Conservation (phyloP, 1,284 basidiomycete genomes). For the Irpex sp. region DNA sequence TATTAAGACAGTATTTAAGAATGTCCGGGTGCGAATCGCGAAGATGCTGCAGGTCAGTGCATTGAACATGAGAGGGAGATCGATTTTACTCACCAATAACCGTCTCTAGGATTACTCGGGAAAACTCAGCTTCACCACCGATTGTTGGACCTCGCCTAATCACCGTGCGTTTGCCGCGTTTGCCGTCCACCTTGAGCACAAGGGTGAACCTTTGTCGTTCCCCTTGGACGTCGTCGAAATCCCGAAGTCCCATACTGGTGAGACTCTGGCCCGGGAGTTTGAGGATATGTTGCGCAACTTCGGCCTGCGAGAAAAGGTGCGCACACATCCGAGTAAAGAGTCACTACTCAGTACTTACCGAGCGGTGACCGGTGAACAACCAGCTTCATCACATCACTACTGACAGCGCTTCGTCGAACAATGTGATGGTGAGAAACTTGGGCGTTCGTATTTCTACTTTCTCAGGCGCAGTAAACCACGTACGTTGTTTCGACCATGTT, state of each 20-base stretch:
- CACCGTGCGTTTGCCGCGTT: neutral
- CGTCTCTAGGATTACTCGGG: neutral
- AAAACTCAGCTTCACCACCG: neutral
- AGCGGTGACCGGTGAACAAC: too few relatives aligned
- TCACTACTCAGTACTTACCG: too few relatives aligned
- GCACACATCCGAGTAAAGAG: too few relatives aligned
- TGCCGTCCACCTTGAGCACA: neutral
- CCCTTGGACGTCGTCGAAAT: neutral
- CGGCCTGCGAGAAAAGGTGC: neutral
- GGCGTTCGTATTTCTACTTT: too few relatives aligned
- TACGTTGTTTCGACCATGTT: too few relatives aligned
- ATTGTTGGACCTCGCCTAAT: constrained; percentile 1
- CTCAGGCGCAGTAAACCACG: too few relatives aligned
- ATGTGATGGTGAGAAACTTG: too few relatives aligned
- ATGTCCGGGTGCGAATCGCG: neutral
- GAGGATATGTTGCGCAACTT: neutral
- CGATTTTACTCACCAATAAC: constrained; percentile 7
- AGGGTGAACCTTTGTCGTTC: neutral
- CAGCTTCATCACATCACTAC: too few relatives aligned
- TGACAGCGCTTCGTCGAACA: too few relatives aligned
- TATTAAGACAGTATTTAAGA: constrained; percentile 13
- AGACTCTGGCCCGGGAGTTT: neutral
- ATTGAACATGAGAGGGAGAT: neutral
- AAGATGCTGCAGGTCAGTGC: too few relatives aligned
- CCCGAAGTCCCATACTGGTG: neutral